A percentile compares a stretch with the other conserved stretches of the same genome.
phyloP scores from a whole-genome alignment of 176 grass and related monocot genomes.

The Aegilops bicornis region DNA sequence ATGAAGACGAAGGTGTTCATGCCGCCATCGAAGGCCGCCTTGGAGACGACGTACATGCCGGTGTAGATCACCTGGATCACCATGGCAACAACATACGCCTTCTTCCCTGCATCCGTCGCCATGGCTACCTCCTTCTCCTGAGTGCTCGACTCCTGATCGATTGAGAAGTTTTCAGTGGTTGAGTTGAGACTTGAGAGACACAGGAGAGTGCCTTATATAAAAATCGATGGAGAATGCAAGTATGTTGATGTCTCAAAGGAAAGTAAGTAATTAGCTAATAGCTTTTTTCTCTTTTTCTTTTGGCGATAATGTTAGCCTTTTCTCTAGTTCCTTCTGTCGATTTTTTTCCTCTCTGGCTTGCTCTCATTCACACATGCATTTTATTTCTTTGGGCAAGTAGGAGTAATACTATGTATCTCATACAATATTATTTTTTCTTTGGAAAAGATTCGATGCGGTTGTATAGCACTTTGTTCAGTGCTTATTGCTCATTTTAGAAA shows the following conservation, averaged over 20 bases:
- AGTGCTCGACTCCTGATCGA: neutral
- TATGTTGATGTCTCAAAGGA: neutral
- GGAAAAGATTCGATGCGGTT: neutral
- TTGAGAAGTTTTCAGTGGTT: neutral
- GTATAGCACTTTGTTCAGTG: neutral
- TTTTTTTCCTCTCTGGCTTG: neutral
- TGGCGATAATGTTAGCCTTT: neutral
- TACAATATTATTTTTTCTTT: neutral
- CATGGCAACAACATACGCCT: conserved; percentile 7
- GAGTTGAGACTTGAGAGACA: neutral
- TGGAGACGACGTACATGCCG: conserved; percentile 7
- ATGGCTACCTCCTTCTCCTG: neutral
- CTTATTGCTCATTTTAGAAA: neutral
- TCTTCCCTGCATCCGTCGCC: conserved; percentile 7
- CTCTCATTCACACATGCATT: neutral
- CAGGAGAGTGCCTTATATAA: conserved; percentile 10
- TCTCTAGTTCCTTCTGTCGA: neutral
- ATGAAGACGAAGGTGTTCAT: conserved; percentile 66
- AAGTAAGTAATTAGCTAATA: neutral
- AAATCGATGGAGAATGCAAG: neutral
- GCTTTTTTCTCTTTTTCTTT: neutral
- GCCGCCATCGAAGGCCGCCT: conserved; percentile 9
- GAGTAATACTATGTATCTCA: neutral
- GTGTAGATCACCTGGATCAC: conserved; percentile 20
- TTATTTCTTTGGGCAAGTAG: neutral